phyloP scores from a whole-genome alignment of 768 basidiomycete genomes.

The Psilocybe cyanescens region DNA sequence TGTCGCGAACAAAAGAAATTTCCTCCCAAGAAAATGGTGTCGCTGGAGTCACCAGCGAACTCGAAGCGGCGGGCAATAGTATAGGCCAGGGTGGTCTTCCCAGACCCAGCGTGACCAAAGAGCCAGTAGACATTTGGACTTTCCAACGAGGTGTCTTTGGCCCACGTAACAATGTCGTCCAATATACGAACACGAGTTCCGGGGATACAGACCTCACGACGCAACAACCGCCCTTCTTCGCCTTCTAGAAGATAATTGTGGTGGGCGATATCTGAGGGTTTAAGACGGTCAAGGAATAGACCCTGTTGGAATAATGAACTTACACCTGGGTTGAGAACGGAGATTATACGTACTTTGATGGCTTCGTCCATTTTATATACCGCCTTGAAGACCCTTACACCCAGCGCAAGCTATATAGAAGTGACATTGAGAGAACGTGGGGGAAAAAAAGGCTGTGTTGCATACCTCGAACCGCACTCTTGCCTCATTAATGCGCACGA shows the following conservation, averaged over 20 bases:
- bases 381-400: constrained; percentile 9
- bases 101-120: constrained; percentile 22
- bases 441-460: background rate
- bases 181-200: constrained; percentile 30
- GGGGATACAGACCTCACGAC: constrained; percentile 25
- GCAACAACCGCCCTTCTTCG: constrained; percentile 10
- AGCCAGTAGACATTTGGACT: constrained; percentile 23
- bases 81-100: constrained; percentile 31
- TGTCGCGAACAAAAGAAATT: constrained; percentile 33
- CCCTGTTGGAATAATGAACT: constrained; percentile 5
- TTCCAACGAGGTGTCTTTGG: constrained; percentile 16
- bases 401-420: constrained; percentile 13
- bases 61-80: constrained; percentile 24
- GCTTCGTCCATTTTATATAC: constrained; percentile 13
- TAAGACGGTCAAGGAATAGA: constrained; percentile 11
- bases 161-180: constrained; percentile 26
- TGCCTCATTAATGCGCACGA: constrained; percentile 18
- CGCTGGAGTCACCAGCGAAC: background rate
- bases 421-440: background rate
- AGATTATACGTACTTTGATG: constrained; percentile 5
- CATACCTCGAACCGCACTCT: constrained; percentile 18
- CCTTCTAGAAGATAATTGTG: constrained; percentile 11
- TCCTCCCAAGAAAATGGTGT: constrained; percentile 20
- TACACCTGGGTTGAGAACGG: background rate
- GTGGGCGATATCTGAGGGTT: constrained; percentile 17